Evolutionary conservation across 208 protist genomes (phyloP), one percentile per base, ranked within the genome.

Genomic region (Trypanosoma boissoni): DNA sequence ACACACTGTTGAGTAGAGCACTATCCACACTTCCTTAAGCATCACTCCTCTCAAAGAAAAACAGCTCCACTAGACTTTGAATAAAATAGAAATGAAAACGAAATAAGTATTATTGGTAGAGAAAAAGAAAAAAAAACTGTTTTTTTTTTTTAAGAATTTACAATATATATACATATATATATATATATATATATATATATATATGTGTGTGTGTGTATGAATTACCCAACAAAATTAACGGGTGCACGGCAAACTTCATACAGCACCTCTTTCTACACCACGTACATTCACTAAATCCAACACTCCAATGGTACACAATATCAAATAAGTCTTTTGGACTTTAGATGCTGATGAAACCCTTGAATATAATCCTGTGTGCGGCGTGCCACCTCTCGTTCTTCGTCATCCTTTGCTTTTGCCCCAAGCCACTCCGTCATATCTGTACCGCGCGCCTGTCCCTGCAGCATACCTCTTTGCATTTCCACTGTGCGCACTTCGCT

Each of bases 401-500:
- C 83, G 50, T 91, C 80, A 37, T 94, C 88, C 68, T 94, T 94
- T 36, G 65, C 80, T 67, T 94, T 94, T 36, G 88, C 88, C 1
- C 83, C 83, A 1, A 94, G 59, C 88, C 88, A 94, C 74, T 94
- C 88, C 43, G 88, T 92, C 83, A 94, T 91, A 56, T 94, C 88
- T 16, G 88, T 94, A 5, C 88, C 88, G 27, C 83, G 76, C 0
- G 84, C 84, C 49, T 82, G 57, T 4, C 83, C 83, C 53, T 92
- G 83, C 57, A 92, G 49, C 42, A 78, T 72, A 20, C 84, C 88
- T 3, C 78, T 74, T 55, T 80, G 65, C 23, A 91, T 72, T 55
- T 94, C 88, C 8, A 91, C 51, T 24, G 68, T 77, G 24, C 88
- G 83, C 20, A 74, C 59, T 55, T 88, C 73, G 39, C 60, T 80